Evolutionary conservation across 441 rosid species (phyloP).

Genomic region (Populus hybrid): DNA sequence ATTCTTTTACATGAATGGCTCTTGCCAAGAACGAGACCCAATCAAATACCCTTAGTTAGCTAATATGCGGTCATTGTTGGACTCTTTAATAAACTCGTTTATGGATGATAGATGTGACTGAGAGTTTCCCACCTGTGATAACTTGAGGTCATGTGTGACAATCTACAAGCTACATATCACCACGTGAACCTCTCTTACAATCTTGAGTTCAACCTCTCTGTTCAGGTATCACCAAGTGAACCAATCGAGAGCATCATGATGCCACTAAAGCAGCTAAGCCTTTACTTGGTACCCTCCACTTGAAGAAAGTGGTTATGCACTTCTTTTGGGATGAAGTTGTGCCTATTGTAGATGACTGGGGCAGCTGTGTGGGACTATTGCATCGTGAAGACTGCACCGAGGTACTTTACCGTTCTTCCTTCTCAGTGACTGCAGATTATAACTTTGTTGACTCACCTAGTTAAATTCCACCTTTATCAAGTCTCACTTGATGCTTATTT

Average conservation of each 20-base stretch:
- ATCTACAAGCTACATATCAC: background rate
- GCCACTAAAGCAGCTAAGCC: conserved; percentile 55
- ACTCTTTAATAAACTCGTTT: background rate
- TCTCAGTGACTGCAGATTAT: background rate
- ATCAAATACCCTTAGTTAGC: background rate
- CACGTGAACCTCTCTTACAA: background rate
- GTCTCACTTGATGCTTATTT: background rate
- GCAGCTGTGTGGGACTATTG: conserved; percentile 63
- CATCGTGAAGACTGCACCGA: conserved; percentile 68
- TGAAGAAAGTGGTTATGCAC: conserved; percentile 56
- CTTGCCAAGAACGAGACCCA: background rate
- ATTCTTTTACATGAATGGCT: background rate
- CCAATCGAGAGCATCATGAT: conserved; percentile 63
- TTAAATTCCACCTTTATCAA: background rate
- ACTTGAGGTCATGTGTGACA: background rate
- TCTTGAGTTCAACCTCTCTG: conserved; percentile 5
- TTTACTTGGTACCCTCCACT: conserved; percentile 38
- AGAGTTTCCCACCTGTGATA: background rate
- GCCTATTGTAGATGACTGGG: conserved; percentile 67
- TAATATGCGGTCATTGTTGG: background rate
- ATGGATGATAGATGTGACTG: background rate
- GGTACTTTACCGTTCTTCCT: conserved; percentile 27
- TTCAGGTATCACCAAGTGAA: conserved; percentile 49
- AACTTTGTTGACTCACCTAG: background rate
- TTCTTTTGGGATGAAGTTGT: conserved; percentile 56